Percentiles rank a stretch among this genome's conserved stretches.
Evolutionary conservation across 495 filamentous ascomycete genomes (phyloP).

Genomic region (Aspergillus avenaceus): DNA sequence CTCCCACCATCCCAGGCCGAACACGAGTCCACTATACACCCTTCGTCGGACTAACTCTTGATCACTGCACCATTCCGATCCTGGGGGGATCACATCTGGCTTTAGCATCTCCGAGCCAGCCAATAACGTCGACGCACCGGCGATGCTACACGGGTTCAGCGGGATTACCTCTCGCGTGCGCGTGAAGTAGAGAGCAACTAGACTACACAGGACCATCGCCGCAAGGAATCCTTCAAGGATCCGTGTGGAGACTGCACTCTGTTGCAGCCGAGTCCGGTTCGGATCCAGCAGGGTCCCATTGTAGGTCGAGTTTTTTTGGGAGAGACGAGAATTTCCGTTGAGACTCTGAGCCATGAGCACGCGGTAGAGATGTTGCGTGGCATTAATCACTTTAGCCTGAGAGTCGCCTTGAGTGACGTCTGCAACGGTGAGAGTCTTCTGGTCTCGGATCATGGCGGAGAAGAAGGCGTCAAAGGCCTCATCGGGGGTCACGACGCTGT

Average conservation of each 20-base stretch:
- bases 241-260: constrained; percentile 25
- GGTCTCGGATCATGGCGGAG: neutral
- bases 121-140: constrained; percentile 22
- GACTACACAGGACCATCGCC: constrained; percentile 14
- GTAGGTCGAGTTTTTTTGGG: constrained; percentile 1
- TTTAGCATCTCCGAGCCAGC: constrained; percentile 17
- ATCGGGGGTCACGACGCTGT: neutral
- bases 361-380: constrained; percentile 6
- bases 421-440: neutral
- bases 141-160: constrained; percentile 26
- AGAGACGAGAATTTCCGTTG: neutral
- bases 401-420: neutral
- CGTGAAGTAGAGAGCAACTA: constrained; percentile 18
- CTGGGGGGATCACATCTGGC: constrained; percentile 1
- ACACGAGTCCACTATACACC: constrained; percentile 2
- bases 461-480: constrained; percentile 6
- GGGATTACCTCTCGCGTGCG: constrained; percentile 24
- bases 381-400: neutral
- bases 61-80: constrained; percentile 12
- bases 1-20: constrained; percentile 13
- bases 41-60: constrained; percentile 6
- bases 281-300: constrained; percentile 2
- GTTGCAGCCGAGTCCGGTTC: constrained; percentile 14
- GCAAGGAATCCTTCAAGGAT: constrained; percentile 28
- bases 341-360: constrained; percentile 6